Evolutionary conservation across 2,329 filamentous ascomycete genomes (phyloP), one percentile per base, ranked within the genome.

Genomic region (Nemania sp.): DNA sequence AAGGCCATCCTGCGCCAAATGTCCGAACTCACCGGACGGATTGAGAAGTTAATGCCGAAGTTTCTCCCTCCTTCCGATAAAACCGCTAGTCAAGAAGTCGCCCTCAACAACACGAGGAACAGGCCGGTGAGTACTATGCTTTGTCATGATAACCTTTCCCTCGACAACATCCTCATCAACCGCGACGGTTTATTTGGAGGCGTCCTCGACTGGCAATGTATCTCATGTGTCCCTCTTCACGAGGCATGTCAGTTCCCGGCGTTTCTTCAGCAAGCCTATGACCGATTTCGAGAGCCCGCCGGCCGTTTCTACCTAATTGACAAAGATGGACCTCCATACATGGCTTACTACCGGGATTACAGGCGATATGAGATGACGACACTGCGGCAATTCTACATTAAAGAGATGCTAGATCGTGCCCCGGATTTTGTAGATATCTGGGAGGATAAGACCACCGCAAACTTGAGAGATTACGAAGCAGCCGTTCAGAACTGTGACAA

Each of bases 101-200:
- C 49, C 3, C 5, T 18, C 11, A 26, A 5, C 13, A 38, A 58
- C 18, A 38, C 13, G 13, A 38, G 32, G 8, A 52, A 59, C 41
- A 35, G 29, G 6, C 29, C 53, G 5, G 69, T 74, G 45, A 62
- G 62, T 0, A 78, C 77, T 1, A 72, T 79, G 57, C 68, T 80
- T 22, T 75, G 72, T 67, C 79, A 80, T 54, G 71, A 78, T 35
- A 73, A 76, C 32, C 68, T 80, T 3, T 79, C 75, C 3, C 47
- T 70, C 5, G 72, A 78, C 49, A 80, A 81, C 64, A 77, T 81
- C 20, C 69, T 80, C 7, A 76, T 81, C 2, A 74, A 80, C 35
- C 68, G 76, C 2, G 65, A 73, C 1, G 77, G 77, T 8, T 38
- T 72, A 11, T 61, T 80, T 7, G 72, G 71, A 15, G 79, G 75